Evolutionary conservation across 2,329 filamentous ascomycete genomes (phyloP).

Genomic region (Pseudogymnoascus sp.): DNA sequence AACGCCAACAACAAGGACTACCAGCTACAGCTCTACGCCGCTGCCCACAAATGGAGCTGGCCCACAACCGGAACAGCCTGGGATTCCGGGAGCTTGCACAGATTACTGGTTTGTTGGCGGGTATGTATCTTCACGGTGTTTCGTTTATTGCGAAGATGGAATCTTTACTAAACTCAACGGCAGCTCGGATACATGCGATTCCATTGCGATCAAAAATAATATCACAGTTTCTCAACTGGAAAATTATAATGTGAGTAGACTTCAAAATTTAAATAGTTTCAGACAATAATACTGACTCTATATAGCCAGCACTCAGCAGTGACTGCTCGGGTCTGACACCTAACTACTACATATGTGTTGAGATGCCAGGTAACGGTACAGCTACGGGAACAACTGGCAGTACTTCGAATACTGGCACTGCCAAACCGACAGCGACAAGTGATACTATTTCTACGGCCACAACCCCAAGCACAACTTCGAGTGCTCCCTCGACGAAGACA

Average conservation of each 20-base stretch:
- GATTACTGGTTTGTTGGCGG: slow-evolving; percentile 8
- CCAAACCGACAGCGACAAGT: not conserved
- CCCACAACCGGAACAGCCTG: slow-evolving; percentile 8
- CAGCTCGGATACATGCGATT: not conserved
- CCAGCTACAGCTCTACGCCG: not conserved
- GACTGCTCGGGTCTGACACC: slow-evolving; percentile 6
- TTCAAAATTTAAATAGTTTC: not conserved
- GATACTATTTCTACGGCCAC: not conserved
- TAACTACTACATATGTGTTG: slow-evolving; percentile 9
- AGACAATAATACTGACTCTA: not conserved
- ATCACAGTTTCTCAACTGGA: slow-evolving; percentile 2
- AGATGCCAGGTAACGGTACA: slow-evolving; percentile 1
- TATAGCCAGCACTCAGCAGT: slow-evolving; percentile 3
- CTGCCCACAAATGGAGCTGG: slow-evolving; percentile 8
- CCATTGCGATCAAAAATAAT: slow-evolving; percentile 2
- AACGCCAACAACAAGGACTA: slow-evolving; percentile 9
- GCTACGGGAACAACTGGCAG: not conserved
- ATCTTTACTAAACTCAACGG: not conserved
- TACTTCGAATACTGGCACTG: not conserved
- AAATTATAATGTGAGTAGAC: not conserved
- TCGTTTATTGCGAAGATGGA: not conserved
- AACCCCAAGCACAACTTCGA: not conserved
- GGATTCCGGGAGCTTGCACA: not conserved
- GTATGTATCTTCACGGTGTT: not conserved
- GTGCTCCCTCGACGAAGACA: not conserved